Conservation (phyloP, 2,329 filamentous ascomycete genomes). For the Sporothrix curviconia region DNA sequence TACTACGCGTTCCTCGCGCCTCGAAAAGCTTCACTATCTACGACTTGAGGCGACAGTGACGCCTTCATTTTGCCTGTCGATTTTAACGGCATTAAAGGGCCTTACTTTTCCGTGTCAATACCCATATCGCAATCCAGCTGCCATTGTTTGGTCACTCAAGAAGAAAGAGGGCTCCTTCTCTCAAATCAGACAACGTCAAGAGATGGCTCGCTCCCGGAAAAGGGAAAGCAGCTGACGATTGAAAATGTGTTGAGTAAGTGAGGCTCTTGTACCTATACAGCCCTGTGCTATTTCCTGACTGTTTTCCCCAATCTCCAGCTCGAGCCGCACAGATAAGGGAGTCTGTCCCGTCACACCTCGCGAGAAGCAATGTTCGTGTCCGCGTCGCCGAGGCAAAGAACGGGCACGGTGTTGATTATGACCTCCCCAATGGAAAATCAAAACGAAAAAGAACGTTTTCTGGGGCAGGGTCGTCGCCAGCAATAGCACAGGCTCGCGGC, state of each 20-base stretch:
- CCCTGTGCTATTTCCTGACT: no score
- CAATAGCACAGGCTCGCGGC: neutral
- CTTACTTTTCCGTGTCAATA: no score
- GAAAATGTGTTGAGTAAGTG: constrained; percentile 7
- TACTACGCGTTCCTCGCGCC: no score
- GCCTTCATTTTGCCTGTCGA: no score
- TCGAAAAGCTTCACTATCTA: no score
- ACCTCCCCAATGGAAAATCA: neutral
- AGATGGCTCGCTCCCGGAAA: neutral
- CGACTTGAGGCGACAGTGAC: no score
- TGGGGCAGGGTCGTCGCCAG: neutral
- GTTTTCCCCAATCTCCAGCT: neutral
- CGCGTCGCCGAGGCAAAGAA: neutral
- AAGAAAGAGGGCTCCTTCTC: no score
- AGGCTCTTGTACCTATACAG: no score
- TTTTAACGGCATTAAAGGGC: no score
- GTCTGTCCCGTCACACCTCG: neutral
- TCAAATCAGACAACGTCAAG: no score
- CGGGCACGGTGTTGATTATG: neutral
- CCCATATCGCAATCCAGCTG: no score
- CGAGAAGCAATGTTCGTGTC: neutral
- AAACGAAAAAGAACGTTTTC: neutral
- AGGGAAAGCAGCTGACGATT: constrained; percentile 7
- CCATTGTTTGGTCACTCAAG: no score
- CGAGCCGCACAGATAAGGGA: neutral